Evolutionary conservation across 179 eudicot species (phyloP), one percentile per base, ranked within the genome.

Genomic region (Drosera spatulata): DNA sequence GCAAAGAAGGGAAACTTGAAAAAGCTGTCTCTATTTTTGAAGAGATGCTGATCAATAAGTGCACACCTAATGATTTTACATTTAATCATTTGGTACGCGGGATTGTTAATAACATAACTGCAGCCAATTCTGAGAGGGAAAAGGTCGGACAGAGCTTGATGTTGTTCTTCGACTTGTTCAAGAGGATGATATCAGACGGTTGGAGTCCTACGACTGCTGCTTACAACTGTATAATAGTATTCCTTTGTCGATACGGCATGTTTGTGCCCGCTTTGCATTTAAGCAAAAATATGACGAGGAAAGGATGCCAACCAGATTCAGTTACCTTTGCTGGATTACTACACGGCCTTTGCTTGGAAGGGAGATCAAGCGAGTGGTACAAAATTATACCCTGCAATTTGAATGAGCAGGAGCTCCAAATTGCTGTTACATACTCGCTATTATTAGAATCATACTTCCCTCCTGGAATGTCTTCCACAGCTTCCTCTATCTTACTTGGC

Each of bases 11-110:
- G 49, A 65, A 84, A 61, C 83, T 86, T 68, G 65, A 53, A 40
- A 79, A 89, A 74, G 95, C 96, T 0, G 80, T 73, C 12, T 76
- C 68, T 22, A 68, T 78, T 55, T 91, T 80, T 48, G 87, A 89
- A 59, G 75, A 69, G 67, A 91, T 91, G 96, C 73, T 89, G 65
- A 56, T 60, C 68, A 74, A 59, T 53, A 82, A 75, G 51, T 91
- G 96, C 68, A 59, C 56, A 60, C 99, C 99, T 15, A 93, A 84
- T 66, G 84, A 89, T 64, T 75, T 80, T 61, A 93, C 97, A 14
- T 86, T 77, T 61, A 70, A 80, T 72, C 71, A 80, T 76, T 71
- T 93, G 52, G 80, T 89, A 10, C 79, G 86, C 15, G 99, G 99
- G 22, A 77, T 93, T 69, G 77, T 82, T 6, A 73, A 80, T 67